phyloP scores from a whole-genome alignment of 1,284 basidiomycete species.

The Macrocystidia cucumis region DNA sequence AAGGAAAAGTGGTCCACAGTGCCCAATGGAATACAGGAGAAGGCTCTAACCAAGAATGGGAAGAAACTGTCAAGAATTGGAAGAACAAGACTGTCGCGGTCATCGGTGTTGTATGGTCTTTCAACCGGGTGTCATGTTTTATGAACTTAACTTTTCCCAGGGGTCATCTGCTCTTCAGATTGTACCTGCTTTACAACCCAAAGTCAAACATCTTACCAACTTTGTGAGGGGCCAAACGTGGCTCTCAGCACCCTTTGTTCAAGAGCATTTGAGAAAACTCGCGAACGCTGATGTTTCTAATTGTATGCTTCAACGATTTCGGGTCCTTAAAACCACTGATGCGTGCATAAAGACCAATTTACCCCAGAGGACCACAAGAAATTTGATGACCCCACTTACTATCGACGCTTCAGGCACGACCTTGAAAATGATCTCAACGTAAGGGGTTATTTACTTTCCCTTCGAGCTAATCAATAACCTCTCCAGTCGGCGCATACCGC shows the following conservation, averaged over 20 bases:
- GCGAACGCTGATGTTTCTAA: slow-evolving; percentile 29
- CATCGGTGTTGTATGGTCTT: slow-evolving; percentile 48
- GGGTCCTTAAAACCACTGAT: background rate
- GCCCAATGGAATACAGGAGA: slow-evolving; percentile 46
- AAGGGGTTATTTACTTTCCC: slow-evolving; percentile 9
- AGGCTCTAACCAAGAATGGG: slow-evolving; percentile 27
- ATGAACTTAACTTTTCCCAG: slow-evolving; percentile 19
- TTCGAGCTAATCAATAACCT: background rate
- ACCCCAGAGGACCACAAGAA: slow-evolving; percentile 43
- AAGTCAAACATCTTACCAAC: slow-evolving; percentile 42
- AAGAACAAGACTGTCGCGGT: slow-evolving; percentile 49
- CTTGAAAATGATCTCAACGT: slow-evolving; percentile 50
- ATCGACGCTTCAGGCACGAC: slow-evolving; percentile 39
- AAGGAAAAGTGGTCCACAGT: slow-evolving; percentile 45
- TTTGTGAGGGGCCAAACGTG: slow-evolving; percentile 58
- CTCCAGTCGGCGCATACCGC: slow-evolving; percentile 35
- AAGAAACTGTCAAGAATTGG: slow-evolving; percentile 42
- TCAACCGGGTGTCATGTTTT: slow-evolving; percentile 2
- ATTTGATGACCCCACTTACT: slow-evolving; percentile 41
- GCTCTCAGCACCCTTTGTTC: slow-evolving; percentile 44
- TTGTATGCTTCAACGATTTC: slow-evolving; percentile 25
- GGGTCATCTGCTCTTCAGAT: slow-evolving; percentile 63
- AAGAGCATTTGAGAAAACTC: slow-evolving; percentile 28
- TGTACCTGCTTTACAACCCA: slow-evolving; percentile 48
- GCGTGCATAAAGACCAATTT: slow-evolving; percentile 30